These are phyloP conservation scores for Eucalyptus pauciflora DNA, from an alignment of 345 rosid genomes.

Conservation along the genomic window DNA sequence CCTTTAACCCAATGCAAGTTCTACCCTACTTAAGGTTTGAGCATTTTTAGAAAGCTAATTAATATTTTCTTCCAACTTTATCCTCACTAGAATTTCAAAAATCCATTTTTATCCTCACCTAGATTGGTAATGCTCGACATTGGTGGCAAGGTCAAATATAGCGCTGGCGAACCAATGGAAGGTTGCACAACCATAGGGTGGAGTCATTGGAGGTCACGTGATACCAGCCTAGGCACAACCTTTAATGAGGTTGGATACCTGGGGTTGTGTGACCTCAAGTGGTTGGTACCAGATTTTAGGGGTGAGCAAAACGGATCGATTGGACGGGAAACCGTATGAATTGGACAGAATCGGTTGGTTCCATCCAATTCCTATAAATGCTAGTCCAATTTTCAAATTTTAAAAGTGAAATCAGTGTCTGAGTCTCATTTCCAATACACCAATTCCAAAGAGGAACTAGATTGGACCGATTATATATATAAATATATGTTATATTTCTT, in stretches of 20 bases:
- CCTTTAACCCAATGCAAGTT: not conserved
- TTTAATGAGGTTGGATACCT: not conserved
- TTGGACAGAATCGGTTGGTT: fast-evolving
- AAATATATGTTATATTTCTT: too few species aligned
- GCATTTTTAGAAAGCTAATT: not conserved
- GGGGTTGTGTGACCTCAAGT: not conserved
- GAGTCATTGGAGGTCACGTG: not conserved
- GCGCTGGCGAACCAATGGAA: not conserved
- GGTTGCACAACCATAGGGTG: not conserved
- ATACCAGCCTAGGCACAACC: not conserved
- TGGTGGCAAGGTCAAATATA: not conserved
- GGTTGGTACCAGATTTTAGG: too few species aligned
- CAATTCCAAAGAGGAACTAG: too few species aligned
- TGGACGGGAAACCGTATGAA: too few species aligned
- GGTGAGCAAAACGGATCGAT: too few species aligned
- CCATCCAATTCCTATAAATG: fast-evolving
- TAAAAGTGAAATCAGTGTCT: too few species aligned
- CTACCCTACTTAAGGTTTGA: not conserved
- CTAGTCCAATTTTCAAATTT: too few species aligned
- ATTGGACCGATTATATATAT: too few species aligned
- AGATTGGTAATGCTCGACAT: not conserved
- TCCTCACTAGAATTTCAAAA: not conserved
- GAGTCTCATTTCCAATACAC: fast-evolving
- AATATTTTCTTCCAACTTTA: not conserved
- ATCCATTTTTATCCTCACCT: not conserved